Evolutionary conservation across 73 alveolate genomes (phyloP), one percentile per base, ranked within the genome.

Genomic region (Stentor coeruleus): DNA sequence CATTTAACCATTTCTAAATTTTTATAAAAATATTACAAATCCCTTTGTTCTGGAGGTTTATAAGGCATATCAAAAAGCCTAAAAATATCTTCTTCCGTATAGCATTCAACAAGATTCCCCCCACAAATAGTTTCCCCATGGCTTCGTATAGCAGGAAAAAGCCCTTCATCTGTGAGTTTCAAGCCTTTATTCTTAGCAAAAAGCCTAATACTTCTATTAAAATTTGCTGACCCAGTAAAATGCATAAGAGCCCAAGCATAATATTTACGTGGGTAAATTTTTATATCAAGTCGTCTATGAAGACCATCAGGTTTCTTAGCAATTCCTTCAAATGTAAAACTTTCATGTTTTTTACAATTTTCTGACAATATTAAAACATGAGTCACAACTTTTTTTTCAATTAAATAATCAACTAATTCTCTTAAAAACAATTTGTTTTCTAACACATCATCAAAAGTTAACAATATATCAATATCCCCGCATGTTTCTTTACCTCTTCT

Each of bases 391-490:
- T 92, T 94, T 41, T 72, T 89, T 73, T 91, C 90, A 28, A 86
- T 92, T 74, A 96, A 89, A 82, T 77, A 82, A 36, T 80, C 84
- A 39, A 96, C 91, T 55, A 95, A 82, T 60, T 88, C 76, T 66
- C 86, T 89, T 74, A 96, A 81, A 11, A 95, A 92, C 38, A 95
- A 97, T 14, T 90, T 81, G 72, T 89, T 86, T 49, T 82, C 83
- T 14, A 92, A 85, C 30, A 91, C 91, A 89, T 93, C 93, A 60
- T 88, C 92, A 89, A 94, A 86, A 58, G 98, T 93, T 31, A 96
- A 94, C 74, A 96, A 86, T 6, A 96, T 88, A 87, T 96, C 99
- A 76, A 96, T 90, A 89, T 96, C 99, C 4, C 99, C 99, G 90
- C 99, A 96, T 30, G 94, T 83, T 84, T 93, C 87, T 79, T 86